These are phyloP conservation scores for Ophiosphaerella narmari DNA, from an alignment of 2,329 filamentous ascomycete genomes.

Conservation along the genomic window DNA sequence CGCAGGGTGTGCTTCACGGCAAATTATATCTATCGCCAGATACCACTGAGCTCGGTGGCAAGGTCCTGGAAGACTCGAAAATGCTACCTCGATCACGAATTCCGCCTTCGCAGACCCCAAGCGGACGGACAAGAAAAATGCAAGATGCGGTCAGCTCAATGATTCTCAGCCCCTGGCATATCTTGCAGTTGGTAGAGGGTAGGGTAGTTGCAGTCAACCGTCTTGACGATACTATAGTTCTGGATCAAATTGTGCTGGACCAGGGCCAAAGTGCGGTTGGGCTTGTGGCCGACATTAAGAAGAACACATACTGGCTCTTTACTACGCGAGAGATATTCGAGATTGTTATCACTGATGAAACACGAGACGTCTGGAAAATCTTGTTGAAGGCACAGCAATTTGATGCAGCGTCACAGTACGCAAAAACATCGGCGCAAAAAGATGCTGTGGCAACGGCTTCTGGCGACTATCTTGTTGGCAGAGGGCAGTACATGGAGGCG, in stretches of 20 bases:
- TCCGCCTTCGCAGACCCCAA: conserved; percentile 67
- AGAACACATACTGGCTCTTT: conserved; percentile 97
- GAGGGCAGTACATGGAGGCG: conserved; percentile 82
- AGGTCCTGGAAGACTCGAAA: conserved; percentile 78
- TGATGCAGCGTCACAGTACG: conserved; percentile 83
- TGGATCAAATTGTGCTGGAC: conserved; percentile 84
- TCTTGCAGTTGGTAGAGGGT: conserved; percentile 80
- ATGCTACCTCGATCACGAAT: conserved; percentile 76
- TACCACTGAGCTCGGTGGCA: conserved; percentile 69
- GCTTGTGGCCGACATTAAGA: conserved; percentile 85
- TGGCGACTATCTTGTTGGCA: conserved; percentile 82
- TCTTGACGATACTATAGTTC: conserved; percentile 81
- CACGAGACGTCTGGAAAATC: conserved; percentile 91
- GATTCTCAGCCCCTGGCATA: conserved; percentile 90
- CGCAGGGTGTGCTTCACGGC: conserved; percentile 87
- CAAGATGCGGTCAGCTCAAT: conserved; percentile 79
- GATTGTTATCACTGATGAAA: conserved; percentile 87
- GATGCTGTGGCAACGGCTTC: conserved; percentile 91
- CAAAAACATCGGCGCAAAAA: conserved; percentile 77
- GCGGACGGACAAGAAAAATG: conserved; percentile 66
- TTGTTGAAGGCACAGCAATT: conserved; percentile 87
- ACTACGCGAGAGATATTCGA: conserved; percentile 91
- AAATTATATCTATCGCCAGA: conserved; percentile 68
- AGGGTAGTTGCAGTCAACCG: conserved; percentile 85
- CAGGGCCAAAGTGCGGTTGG: conserved; percentile 79